Evolutionary conservation across 176 grass and related monocot genomes (phyloP).

Genomic region (Triticum aestivum): DNA sequence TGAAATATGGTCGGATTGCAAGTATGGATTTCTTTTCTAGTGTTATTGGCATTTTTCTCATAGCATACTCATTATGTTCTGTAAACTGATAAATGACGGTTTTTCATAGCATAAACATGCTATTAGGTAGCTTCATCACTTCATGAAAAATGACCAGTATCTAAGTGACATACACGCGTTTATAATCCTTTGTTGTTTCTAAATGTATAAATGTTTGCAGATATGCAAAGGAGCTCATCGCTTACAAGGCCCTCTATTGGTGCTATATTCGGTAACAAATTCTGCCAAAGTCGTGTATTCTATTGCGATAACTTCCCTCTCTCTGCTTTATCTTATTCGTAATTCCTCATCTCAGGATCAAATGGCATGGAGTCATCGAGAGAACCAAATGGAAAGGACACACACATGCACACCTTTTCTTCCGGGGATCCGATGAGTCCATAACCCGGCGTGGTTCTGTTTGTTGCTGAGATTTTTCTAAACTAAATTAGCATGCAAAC

Average conservation of each 20-base stretch:
- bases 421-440: constrained; percentile 80
- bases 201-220: constrained; percentile 55
- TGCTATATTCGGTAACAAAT: constrained; percentile 66
- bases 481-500: constrained; percentile 32
- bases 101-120: not conserved
- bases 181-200: constrained; percentile 28
- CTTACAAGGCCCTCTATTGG: constrained; percentile 70
- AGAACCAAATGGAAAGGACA: constrained; percentile 58
- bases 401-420: constrained; percentile 67
- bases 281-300: constrained; percentile 1
- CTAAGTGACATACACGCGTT: not conserved
- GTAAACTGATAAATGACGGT: not conserved
- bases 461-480: not conserved
- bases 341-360: constrained; percentile 52
- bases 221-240: constrained; percentile 69
- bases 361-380: constrained; percentile 60
- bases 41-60: not conserved
- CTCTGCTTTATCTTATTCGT: not conserved
- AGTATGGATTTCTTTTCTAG: not conserved
- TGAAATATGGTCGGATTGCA: not conserved
- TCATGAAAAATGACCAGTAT: constrained; percentile 3
- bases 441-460: constrained; percentile 25
- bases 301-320: not conserved
- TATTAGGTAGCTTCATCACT: not conserved
- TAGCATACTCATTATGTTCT: not conserved